These are phyloP conservation scores for Nakaseomyces glabratus DNA, from an alignment of 1,139 yeast species.

Conservation along the genomic window DNA sequence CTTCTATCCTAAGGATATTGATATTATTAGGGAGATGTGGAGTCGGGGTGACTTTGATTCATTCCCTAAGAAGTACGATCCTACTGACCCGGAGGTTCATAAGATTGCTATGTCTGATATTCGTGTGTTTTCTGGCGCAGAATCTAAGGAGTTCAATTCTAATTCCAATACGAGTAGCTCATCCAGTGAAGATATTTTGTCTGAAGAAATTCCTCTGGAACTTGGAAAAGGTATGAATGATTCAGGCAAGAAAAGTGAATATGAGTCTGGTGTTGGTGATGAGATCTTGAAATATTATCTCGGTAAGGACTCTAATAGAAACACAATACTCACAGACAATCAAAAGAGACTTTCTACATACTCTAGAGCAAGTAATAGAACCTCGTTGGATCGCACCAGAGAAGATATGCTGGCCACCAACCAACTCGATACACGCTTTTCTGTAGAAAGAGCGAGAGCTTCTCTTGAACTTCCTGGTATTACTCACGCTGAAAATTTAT, in stretches of 20 bases:
- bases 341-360: neutral
- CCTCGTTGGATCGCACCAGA: constrained; percentile 34
- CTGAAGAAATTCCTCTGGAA: constrained; percentile 24
- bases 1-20: constrained; percentile 68
- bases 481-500: constrained; percentile 31
- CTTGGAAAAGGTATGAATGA: constrained; percentile 12
- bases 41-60: constrained; percentile 48
- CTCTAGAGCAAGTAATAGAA: constrained; percentile 14
- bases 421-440: constrained; percentile 32
- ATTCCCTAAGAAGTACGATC: constrained; percentile 53
- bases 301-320: constrained; percentile 10
- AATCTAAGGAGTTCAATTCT: constrained; percentile 2
- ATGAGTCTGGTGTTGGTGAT: constrained; percentile 30
- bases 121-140: constrained; percentile 3
- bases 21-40: constrained; percentile 74
- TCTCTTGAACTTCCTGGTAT: constrained; percentile 36
- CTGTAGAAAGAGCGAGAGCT: constrained; percentile 34
- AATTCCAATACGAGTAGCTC: constrained; percentile 8
- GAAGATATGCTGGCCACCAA: constrained; percentile 30
- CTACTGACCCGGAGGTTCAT: constrained; percentile 46
- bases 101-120: constrained; percentile 18
- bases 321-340: constrained; percentile 1
- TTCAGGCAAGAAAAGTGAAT: constrained; percentile 30
- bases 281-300: constrained; percentile 25
- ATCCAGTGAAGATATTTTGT: constrained; percentile 21